Evolutionary conservation across 768 basidiomycete species (phyloP).

Genomic region (Phylloporus arenicola): DNA sequence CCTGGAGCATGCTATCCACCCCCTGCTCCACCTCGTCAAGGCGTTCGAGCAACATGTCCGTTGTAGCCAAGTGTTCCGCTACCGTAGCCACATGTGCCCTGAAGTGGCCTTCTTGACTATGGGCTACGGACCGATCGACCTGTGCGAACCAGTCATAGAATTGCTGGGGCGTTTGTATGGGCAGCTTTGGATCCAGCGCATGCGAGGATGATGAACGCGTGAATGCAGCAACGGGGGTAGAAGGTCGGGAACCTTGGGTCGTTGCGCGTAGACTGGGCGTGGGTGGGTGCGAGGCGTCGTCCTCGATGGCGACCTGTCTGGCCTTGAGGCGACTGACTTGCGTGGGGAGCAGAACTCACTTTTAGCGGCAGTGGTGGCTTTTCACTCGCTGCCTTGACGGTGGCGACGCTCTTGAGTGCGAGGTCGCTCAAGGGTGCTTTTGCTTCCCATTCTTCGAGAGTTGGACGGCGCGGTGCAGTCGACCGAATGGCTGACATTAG

Average conservation of each 20-base stretch:
- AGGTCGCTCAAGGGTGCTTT: constrained; percentile 70
- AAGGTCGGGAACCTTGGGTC: constrained; percentile 43
- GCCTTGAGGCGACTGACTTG: constrained; percentile 28
- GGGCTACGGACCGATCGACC: constrained; percentile 85
- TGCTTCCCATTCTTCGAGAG: constrained; percentile 87
- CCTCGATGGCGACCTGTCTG: constrained; percentile 39
- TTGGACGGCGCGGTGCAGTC: constrained; percentile 23
- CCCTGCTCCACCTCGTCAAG: constrained; percentile 70
- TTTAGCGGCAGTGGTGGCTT: constrained; percentile 64
- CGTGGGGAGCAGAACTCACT: constrained; percentile 38
- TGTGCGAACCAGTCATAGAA: constrained; percentile 96
- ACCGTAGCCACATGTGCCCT: constrained; percentile 77
- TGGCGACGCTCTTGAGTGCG: constrained; percentile 59
- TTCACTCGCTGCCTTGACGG: constrained; percentile 59
- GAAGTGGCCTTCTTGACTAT: constrained; percentile 92
- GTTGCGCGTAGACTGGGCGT: constrained; percentile 33
- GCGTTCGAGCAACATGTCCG: constrained; percentile 65
- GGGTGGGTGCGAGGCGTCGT: constrained; percentile 31
- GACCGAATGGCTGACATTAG: constrained; percentile 22
- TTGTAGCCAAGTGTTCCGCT: constrained; percentile 68
- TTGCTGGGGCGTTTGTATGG: constrained; percentile 87
- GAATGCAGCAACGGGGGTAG: constrained; percentile 32
- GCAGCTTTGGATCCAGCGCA: constrained; percentile 66
- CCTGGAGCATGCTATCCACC: constrained; percentile 76
- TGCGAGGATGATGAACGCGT: constrained; percentile 33